Evolutionary conservation across 2,329 filamentous ascomycete genomes (phyloP).

Genomic region (Ramularia endophylla): DNA sequence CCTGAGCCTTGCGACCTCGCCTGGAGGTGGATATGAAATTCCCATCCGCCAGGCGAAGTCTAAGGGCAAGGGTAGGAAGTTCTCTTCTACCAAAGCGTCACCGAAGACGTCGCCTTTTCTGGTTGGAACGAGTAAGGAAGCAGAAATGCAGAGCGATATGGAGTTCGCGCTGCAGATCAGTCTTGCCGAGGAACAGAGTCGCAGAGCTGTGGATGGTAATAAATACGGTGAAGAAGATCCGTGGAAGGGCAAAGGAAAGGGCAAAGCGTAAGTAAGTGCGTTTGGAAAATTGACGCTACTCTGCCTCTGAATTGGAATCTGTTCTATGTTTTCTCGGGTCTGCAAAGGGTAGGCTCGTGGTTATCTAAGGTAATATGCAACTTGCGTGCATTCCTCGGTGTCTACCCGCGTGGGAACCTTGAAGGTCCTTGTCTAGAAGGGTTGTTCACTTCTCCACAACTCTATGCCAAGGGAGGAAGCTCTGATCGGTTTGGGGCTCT

Average conservation of each 20-base stretch:
- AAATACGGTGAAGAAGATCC: conserved; percentile 7
- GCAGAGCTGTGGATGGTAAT: conserved; percentile 9
- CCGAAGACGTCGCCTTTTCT: conserved; percentile 26
- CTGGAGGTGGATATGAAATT: conserved; percentile 34
- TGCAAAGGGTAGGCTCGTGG: no score
- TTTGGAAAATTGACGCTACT: no score
- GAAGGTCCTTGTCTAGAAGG: no score
- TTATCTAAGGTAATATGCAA: no score
- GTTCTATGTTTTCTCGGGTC: no score
- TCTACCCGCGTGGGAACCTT: no score
- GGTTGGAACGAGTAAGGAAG: conserved; percentile 33
- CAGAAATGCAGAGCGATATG: conserved; percentile 49
- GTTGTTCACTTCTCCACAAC: no score
- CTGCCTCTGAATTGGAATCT: background rate
- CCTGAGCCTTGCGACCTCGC: conserved; percentile 37
- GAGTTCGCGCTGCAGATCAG: conserved; percentile 59
- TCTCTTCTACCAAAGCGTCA: conserved; percentile 23
- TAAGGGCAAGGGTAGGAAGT: conserved; percentile 22
- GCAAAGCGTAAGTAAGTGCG: conserved; percentile 12
- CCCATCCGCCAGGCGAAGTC: conserved; percentile 41
- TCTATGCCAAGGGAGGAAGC: no score
- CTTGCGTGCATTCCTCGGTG: no score
- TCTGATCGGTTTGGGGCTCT: no score
- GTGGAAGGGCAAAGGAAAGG: conserved; percentile 23
- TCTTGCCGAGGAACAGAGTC: conserved; percentile 53